Evolutionary conservation across 768 basidiomycete genomes (phyloP), one percentile per base, ranked within the genome.

Genomic region (Mycena sanguinolenta): DNA sequence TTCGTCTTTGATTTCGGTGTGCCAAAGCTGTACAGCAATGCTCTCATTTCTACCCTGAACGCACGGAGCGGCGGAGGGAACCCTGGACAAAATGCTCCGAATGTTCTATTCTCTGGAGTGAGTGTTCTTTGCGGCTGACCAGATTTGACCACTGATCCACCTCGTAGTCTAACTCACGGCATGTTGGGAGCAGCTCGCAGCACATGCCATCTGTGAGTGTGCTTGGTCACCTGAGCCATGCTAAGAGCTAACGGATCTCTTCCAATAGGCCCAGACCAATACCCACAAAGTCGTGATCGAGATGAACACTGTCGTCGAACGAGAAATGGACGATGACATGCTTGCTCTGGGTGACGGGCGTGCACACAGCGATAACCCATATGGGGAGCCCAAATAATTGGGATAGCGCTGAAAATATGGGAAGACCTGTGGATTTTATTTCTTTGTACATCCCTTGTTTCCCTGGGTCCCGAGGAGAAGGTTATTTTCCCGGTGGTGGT

Each of bases 161-260:
- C 16, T 17, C 21, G 19, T 13, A 50, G 49, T 50, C 49, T 6
- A 50, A 50, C 49, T 50, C 49, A 16, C 49, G 49, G 19, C 49
- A 50, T 10, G 32, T 34, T 2, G 49, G 8, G 1, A 25, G 23
- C 14, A 25, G 10, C 25, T 50, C 49, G 14, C 49, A 50, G 49
- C 23, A 50, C n/a, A 25, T 50, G 49, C 49, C 49, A 50, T 50
- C 49, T 10, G 49, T 50, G 49, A 27, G 49, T 50, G 49, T 50
- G 13, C 25, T 25, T 25, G 5, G 23, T 50, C 3, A 13, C 25
- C 23, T 13, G 10, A 25, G 23, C 23, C 25, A 25, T 16, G 49
- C 19, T 25, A 4, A 50, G 12, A 50, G 23, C 49, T 50, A 9
- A 50, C 14, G 12, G n/a, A n/a, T n/a, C n/a, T 25, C 25, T 23